Percentiles rank a stretch among this genome's conserved stretches.
Conservation (phyloP, 2,329 filamentous ascomycete species). For the Fusarium torulosum region DNA sequence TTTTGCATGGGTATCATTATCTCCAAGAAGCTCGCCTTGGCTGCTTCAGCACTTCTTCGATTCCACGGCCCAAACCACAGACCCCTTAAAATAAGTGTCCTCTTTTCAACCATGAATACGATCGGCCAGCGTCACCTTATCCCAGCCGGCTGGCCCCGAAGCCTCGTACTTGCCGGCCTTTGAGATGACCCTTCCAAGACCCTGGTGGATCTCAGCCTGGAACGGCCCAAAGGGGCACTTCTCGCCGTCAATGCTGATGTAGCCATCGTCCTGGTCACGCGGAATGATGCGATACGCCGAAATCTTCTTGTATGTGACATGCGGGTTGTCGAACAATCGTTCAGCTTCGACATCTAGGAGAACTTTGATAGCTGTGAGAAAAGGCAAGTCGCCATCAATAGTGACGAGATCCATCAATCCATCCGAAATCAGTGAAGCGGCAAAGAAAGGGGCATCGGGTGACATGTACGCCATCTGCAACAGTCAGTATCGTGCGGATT, state of each 20-base stretch:
- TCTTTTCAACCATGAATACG: conserved; percentile 45
- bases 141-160: conserved; percentile 65
- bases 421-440: conserved; percentile 83
- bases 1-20: conserved; percentile 46
- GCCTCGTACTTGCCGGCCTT: conserved; percentile 80
- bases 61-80: neutral
- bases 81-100: neutral
- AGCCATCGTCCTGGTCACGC: conserved; percentile 76
- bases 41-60: conserved; percentile 1
- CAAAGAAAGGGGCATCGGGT: conserved; percentile 87
- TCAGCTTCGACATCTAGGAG: conserved; percentile 79
- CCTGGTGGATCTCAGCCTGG: conserved; percentile 88
- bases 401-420: conserved; percentile 88
- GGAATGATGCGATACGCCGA: conserved; percentile 89
- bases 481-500: conserved; percentile 23
- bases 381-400: conserved; percentile 80
- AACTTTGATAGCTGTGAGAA: conserved; percentile 74
- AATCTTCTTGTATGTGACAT: conserved; percentile 86
- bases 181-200: conserved; percentile 86
- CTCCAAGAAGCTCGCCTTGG: conserved; percentile 8
- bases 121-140: conserved; percentile 54
- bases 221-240: conserved; percentile 87
- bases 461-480: conserved; percentile 89
- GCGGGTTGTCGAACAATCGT: conserved; percentile 81
- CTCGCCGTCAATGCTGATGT: conserved; percentile 96